A percentile compares a stretch with the other conserved stretches of the same genome.
Evolutionary conservation across 2,329 filamentous ascomycete genomes (phyloP).

Genomic region (Talaromyces sp.): DNA sequence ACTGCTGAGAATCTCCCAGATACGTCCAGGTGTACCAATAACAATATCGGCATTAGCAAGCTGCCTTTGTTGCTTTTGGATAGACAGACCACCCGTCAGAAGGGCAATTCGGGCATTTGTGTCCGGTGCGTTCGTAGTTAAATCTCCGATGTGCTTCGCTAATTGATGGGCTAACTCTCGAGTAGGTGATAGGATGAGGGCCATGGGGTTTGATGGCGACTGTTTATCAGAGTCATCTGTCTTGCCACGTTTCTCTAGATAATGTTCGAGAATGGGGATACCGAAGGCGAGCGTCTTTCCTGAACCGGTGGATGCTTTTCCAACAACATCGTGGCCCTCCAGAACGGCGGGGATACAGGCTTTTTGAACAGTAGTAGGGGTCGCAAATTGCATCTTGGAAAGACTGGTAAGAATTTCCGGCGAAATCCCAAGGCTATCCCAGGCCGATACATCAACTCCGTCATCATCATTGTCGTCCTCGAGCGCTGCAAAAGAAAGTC

Average conservation of each 20-base stretch:
- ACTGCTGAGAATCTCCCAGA: conserved; percentile 90
- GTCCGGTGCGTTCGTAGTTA: conserved; percentile 70
- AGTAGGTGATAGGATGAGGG: conserved; percentile 86
- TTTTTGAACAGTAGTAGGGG: conserved; percentile 80
- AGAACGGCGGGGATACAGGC: conserved; percentile 80
- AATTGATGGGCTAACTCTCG: conserved; percentile 93
- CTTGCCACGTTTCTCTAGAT: conserved; percentile 57
- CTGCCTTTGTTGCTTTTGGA: conserved; percentile 92
- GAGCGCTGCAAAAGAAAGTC: conserved; percentile 42
- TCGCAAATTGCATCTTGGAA: conserved; percentile 75
- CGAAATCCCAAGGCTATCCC: conserved; percentile 75
- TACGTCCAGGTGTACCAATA: conserved; percentile 85
- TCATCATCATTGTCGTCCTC: conserved; percentile 55
- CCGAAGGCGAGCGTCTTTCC: conserved; percentile 96
- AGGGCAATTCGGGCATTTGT: conserved; percentile 69
- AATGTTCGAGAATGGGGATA: conserved; percentile 87
- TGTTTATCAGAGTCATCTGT: conserved; percentile 45
- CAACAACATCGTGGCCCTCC: conserved; percentile 85
- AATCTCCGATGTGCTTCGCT: conserved; percentile 74
- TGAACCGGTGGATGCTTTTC: conserved; percentile 94
- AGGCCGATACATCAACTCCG: conserved; percentile 72
- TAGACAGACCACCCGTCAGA: conserved; percentile 85
- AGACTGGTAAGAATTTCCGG: conserved; percentile 71
- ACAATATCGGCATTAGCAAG: conserved; percentile 84
- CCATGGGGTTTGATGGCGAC: conserved; percentile 59